Evolutionary conservation across 208 protist species (phyloP).

Genomic region (Leptomonas pyrrhocoris): DNA sequence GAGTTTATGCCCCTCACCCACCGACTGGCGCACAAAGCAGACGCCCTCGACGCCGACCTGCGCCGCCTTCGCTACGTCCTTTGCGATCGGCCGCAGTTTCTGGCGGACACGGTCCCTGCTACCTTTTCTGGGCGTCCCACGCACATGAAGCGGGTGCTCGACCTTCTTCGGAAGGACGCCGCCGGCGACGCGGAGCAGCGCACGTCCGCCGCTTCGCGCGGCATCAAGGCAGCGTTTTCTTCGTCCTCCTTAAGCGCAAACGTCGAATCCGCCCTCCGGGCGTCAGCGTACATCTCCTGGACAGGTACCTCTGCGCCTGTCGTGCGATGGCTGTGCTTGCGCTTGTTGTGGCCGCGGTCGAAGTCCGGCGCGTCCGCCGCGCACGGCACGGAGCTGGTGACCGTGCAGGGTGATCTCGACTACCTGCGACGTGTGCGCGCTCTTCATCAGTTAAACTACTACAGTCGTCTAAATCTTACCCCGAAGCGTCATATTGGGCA

Average conservation of each 20-base stretch:
- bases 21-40: constrained; percentile 58
- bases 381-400: constrained; percentile 34
- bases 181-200: background rate
- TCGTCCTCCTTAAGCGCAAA: background rate
- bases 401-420: constrained; percentile 56
- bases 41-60: constrained; percentile 68
- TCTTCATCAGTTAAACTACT: constrained; percentile 80
- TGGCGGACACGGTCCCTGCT: constrained; percentile 46
- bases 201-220: background rate
- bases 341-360: constrained; percentile 14
- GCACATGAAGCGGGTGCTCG: constrained; percentile 42
- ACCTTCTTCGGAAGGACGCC: background rate
- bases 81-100: constrained; percentile 60
- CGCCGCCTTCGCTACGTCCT: constrained; percentile 61
- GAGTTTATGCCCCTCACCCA: constrained; percentile 55
- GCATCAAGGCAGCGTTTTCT: constrained; percentile 2
- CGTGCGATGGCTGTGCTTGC: constrained; percentile 6
- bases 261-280: constrained; percentile 17
- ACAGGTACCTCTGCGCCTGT: constrained; percentile 12
- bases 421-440: constrained; percentile 61
- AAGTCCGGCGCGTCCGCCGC: background rate
- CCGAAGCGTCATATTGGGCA: constrained; percentile 76
- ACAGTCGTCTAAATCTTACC: constrained; percentile 74
- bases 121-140: constrained; percentile 55
- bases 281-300: constrained; percentile 25